These are phyloP conservation scores for Coniella lustricola DNA, from an alignment of 2,329 filamentous ascomycete genomes.

Conservation along the genomic window DNA sequence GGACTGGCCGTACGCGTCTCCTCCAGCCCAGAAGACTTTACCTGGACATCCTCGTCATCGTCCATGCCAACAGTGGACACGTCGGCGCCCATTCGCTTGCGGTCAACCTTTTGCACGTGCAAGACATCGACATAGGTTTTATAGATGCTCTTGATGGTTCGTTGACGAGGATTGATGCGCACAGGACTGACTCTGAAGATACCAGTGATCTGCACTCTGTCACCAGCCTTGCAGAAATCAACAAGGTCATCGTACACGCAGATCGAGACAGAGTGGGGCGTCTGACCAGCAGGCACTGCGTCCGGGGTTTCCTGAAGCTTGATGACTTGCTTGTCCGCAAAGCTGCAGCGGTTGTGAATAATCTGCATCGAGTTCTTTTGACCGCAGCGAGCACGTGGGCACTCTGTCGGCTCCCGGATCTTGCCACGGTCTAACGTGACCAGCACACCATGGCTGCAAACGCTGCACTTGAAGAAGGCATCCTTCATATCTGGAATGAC, in stretches of 20 bases:
- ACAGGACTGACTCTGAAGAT: slow-evolving; percentile 95
- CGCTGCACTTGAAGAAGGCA: slow-evolving; percentile 92
- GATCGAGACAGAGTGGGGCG: slow-evolving; percentile 91
- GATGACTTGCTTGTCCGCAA: slow-evolving; percentile 97
- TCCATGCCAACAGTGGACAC: slow-evolving; percentile 80
- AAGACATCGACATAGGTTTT: slow-evolving; percentile 96
- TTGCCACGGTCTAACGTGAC: slow-evolving; percentile 92
- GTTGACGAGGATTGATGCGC: slow-evolving; percentile 85
- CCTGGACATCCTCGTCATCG: slow-evolving; percentile 57
- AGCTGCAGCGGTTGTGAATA: slow-evolving; percentile 88
- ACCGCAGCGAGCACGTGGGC: slow-evolving; percentile 73
- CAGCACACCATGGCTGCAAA: slow-evolving; percentile 85
- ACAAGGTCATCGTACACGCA: slow-evolving; percentile 96
- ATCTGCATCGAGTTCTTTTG: slow-evolving; percentile 97
- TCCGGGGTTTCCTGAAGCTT: slow-evolving; percentile 98
- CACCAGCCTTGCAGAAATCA: slow-evolving; percentile 96
- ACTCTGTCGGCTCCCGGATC: slow-evolving; percentile 89
- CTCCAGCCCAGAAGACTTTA: slow-evolving; percentile 64
- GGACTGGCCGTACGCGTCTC: slow-evolving; percentile 76
- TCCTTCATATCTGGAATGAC: slow-evolving; percentile 99
- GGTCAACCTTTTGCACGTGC: slow-evolving; percentile 94
- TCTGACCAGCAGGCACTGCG: slow-evolving; percentile 89
- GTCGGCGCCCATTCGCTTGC: slow-evolving; percentile 88
- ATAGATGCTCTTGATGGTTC: slow-evolving; percentile 89
- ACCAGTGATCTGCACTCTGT: slow-evolving; percentile 89